phyloP scores from a whole-genome alignment of 2,329 filamentous ascomycete species.

The Ophiocordyceps camponoti-floridani region DNA sequence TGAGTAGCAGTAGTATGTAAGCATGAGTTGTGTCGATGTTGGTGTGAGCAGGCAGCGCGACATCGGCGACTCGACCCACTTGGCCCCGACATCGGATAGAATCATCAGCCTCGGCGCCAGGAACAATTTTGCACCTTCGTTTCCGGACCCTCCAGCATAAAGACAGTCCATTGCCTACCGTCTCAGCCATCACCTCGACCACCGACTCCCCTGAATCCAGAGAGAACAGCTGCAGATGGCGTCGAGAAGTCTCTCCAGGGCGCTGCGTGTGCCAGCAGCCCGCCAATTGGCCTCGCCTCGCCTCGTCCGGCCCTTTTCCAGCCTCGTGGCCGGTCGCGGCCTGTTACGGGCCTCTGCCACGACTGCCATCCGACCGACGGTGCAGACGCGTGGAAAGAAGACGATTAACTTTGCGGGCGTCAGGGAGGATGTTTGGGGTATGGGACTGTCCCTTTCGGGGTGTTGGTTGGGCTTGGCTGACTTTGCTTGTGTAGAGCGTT shows the following conservation, averaged over 20 bases:
- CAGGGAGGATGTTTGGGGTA: conserved; percentile 90
- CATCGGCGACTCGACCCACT: no score
- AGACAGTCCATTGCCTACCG: no score
- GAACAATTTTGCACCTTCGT: no score
- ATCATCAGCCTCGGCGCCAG: no score
- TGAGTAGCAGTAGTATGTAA: no score
- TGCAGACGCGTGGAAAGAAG: conserved; percentile 77
- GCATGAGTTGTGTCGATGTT: no score
- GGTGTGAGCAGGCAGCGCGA: no score
- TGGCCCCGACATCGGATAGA: no score
- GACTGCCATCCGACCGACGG: conserved; percentile 27
- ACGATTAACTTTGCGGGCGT: conserved; percentile 95
- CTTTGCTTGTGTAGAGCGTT: conserved; percentile 50
- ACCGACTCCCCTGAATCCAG: no score
- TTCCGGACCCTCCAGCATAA: no score
- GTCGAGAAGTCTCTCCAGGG: conserved; percentile 55
- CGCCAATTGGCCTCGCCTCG: conserved; percentile 45
- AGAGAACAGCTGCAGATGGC: conserved; percentile 34
- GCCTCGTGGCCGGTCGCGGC: conserved; percentile 32
- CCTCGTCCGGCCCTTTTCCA: conserved; percentile 43
- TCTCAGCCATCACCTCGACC: no score
- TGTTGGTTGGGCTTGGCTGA: conserved; percentile 1
- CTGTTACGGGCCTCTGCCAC: conserved; percentile 25
- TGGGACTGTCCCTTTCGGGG: conserved; percentile 8
- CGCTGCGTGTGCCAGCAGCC: conserved; percentile 43